Evolutionary conservation across 352 stramenopile species (phyloP).

Genomic region (Halophytophthora polymorphica): DNA sequence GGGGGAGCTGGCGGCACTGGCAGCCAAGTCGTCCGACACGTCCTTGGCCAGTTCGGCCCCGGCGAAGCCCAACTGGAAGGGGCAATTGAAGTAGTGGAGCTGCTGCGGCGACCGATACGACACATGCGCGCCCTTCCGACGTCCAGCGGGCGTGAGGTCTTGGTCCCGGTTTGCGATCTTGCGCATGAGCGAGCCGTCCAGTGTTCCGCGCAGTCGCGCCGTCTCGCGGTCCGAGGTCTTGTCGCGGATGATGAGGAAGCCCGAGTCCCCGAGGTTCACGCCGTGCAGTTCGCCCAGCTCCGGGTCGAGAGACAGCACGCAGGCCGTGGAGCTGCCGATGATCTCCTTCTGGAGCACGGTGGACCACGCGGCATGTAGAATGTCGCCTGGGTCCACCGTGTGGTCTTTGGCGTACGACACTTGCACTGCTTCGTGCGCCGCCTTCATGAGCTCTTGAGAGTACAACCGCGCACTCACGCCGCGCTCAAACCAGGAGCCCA

Average conservation of each 20-base stretch:
- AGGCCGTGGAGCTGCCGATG: constrained; percentile 91
- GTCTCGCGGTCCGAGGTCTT: constrained; percentile 69
- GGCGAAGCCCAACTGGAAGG: constrained; percentile 89
- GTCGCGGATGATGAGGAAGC: constrained; percentile 79
- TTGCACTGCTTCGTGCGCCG: constrained; percentile 60
- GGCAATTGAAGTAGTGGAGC: constrained; percentile 96
- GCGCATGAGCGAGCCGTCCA: constrained; percentile 70
- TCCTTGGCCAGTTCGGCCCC: constrained; percentile 42
- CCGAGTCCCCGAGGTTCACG: constrained; percentile 94
- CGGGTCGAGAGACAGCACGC: constrained; percentile 90
- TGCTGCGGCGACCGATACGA: constrained; percentile 96
- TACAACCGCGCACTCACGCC: constrained; percentile 81
- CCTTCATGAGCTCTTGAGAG: constrained; percentile 74
- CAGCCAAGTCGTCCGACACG: constrained; percentile 44
- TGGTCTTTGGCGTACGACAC: constrained; percentile 61
- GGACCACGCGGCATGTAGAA: constrained; percentile 70
- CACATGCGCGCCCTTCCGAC: constrained; percentile 73
- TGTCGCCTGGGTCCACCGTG: constrained; percentile 54
- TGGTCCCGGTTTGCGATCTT: constrained; percentile 64
- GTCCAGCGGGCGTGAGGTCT: constrained; percentile 64
- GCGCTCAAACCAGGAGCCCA: constrained; percentile 95
- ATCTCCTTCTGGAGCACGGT: constrained; percentile 89
- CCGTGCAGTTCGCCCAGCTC: constrained; percentile 91
- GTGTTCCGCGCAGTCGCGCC: constrained; percentile 56
- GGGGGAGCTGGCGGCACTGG: constrained; percentile 34